Conservation (phyloP, 2,329 filamentous ascomycete species). For the Aspergillus fumigatus region DNA sequence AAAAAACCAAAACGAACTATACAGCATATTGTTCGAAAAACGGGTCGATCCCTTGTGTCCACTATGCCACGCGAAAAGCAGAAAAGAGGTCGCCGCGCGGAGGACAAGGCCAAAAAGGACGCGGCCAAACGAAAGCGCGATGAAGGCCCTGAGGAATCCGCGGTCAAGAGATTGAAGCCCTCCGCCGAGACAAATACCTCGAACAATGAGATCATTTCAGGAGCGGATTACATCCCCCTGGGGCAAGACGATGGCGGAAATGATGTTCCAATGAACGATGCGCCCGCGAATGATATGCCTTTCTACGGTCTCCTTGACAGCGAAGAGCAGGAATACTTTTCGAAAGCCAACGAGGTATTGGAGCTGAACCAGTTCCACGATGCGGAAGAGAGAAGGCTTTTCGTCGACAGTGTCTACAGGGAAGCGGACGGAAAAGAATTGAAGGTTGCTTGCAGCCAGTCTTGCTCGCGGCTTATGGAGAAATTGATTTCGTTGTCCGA, state of each 20-base stretch:
- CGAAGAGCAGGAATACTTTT: conserved; percentile 94
- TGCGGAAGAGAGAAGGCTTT: conserved; percentile 65
- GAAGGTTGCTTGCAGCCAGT: conserved; percentile 93
- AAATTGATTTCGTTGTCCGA: conserved; percentile 78
- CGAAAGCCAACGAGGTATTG: conserved; percentile 80
- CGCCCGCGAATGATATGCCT: conserved; percentile 52
- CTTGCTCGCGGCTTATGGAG: conserved; percentile 90
- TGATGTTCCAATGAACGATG: conserved; percentile 17
- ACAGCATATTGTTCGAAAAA: conserved; percentile 2
- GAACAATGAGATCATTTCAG: conserved; percentile 16
- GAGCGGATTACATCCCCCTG: conserved; percentile 38
- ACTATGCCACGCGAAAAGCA: conserved; percentile 46
- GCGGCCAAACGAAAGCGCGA: conserved; percentile 36
- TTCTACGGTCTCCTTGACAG: conserved; percentile 94
- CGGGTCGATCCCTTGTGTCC: conserved; percentile 1
- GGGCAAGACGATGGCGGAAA: conserved; percentile 20
- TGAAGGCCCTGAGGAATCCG: conserved; percentile 26
- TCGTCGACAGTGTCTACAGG: conserved; percentile 75
- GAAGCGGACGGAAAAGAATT: conserved; percentile 90
- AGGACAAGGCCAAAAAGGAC: conserved; percentile 37
- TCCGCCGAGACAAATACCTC: conserved; percentile 13
- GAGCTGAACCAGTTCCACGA: conserved; percentile 83
- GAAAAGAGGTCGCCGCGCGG: conserved; percentile 43
- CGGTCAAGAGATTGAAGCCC: conserved; percentile 38
- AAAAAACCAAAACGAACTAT: conserved; percentile 23